A percentile compares a stretch with the other conserved stretches of the same genome.
phyloP scores from a whole-genome alignment of 2,329 filamentous ascomycete genomes.

The Colletotrichum godetiae region DNA sequence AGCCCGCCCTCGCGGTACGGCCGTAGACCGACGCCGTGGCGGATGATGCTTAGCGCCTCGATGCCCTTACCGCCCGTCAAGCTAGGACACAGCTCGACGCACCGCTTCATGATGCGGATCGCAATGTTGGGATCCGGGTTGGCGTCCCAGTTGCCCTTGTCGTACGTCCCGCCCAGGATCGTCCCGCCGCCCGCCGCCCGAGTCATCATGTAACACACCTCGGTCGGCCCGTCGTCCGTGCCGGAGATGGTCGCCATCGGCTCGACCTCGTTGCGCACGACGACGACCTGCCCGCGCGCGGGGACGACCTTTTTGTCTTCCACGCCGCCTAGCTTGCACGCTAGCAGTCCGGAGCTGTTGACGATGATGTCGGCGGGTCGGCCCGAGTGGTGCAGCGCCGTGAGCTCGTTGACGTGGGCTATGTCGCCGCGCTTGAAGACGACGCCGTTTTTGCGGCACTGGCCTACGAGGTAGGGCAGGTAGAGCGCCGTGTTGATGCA shows the following conservation, averaged over 20 bases:
- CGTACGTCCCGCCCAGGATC: constrained; percentile 86
- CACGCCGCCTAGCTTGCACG: constrained; percentile 75
- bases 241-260: constrained; percentile 78
- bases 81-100: constrained; percentile 71
- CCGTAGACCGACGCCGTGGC: constrained; percentile 85
- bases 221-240: constrained; percentile 78
- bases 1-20: constrained; percentile 80
- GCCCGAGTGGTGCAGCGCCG: constrained; percentile 67
- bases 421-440: constrained; percentile 63
- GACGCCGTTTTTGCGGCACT: constrained; percentile 72
- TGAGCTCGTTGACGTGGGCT: constrained; percentile 71
- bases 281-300: constrained; percentile 77
- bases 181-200: constrained; percentile 84
- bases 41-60: constrained; percentile 78
- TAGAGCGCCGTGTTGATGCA: constrained; percentile 82
- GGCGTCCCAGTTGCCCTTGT: constrained; percentile 82
- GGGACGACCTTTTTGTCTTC: constrained; percentile 72
- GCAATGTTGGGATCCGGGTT: constrained; percentile 84
- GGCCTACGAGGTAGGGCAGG: constrained; percentile 75
- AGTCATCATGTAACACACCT: constrained; percentile 85
- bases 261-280: constrained; percentile 82
- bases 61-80: constrained; percentile 75
- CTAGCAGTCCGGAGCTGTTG: constrained; percentile 77
- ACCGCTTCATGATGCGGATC: constrained; percentile 84
- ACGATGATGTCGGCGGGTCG: constrained; percentile 70